These are phyloP conservation scores for Mycena rebaudengoi DNA, from an alignment of 768 basidiomycete species.

Conservation along the genomic window DNA sequence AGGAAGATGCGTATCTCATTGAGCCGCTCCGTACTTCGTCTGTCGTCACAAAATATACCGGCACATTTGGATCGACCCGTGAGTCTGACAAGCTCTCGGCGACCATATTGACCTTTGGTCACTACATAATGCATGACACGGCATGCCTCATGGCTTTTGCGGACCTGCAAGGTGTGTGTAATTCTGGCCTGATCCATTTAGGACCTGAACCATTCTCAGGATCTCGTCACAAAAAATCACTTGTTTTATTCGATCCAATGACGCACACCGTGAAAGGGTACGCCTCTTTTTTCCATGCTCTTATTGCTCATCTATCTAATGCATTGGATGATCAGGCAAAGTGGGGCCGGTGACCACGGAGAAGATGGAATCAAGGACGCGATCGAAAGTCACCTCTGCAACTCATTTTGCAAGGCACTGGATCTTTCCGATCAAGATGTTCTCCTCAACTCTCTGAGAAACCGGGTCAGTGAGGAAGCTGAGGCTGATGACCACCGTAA, in stretches of 20 bases:
- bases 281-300: neutral
- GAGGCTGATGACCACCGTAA: neutral
- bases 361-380: neutral
- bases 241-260: slow-evolving; percentile 4
- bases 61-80: neutral
- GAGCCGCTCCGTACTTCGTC: neutral
- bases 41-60: slow-evolving; percentile 2
- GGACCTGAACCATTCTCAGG: neutral
- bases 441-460: neutral
- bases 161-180: neutral
- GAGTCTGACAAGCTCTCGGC: neutral
- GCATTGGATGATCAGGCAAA: neutral
- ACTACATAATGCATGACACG: neutral
- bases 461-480: neutral
- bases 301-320: neutral
- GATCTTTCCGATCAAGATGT: neutral
- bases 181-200: neutral
- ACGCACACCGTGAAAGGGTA: slow-evolving; percentile 2
- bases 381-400: neutral
- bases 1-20: neutral
- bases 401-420: neutral
- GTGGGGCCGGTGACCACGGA: slow-evolving; percentile 1
- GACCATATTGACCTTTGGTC: neutral
- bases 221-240: neutral
- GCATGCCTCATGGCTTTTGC: slow-evolving; percentile 3